Conservation (phyloP, 345 rosid genomes). For the Eucalyptus cloeziana region DNA sequence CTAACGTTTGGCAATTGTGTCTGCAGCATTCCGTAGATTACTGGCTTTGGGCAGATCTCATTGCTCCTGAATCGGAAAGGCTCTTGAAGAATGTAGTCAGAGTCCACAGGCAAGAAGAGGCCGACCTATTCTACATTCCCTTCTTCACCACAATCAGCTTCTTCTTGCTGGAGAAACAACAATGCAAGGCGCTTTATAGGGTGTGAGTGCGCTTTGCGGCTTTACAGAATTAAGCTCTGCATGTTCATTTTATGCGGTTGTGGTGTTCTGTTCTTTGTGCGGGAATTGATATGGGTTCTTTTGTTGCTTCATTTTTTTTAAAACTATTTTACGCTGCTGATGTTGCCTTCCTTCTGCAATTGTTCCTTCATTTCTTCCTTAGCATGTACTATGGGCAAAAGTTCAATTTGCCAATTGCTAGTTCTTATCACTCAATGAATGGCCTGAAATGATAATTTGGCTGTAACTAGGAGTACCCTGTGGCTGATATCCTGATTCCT, state of each 20-base stretch:
- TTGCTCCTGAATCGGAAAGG: slow-evolving; percentile 69
- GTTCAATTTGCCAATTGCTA: background rate
- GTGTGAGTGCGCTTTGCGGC: slow-evolving; percentile 71
- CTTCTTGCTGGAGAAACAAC: slow-evolving; percentile 89
- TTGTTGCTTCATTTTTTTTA: background rate
- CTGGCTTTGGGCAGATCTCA: slow-evolving; percentile 95
- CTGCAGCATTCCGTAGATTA: slow-evolving; percentile 83
- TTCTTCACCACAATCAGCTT: slow-evolving; percentile 91
- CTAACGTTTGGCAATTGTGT: background rate
- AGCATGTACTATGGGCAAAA: background rate
- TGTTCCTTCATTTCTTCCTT: background rate
- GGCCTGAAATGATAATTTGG: background rate
- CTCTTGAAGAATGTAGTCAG: slow-evolving; percentile 72
- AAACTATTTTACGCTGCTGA: background rate
- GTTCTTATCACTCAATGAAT: background rate
- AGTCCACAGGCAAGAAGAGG: slow-evolving; percentile 68
- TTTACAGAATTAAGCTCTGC: background rate
- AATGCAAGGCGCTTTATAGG: slow-evolving; percentile 98
- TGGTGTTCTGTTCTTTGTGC: background rate
- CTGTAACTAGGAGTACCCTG: background rate
- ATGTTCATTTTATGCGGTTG: background rate
- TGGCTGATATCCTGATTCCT: background rate
- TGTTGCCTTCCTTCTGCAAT: background rate
- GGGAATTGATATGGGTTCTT: background rate
- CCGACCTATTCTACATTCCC: slow-evolving; percentile 78